Conservation (phyloP, 2,329 filamentous ascomycete species). For the Phaeosphaeriaceae sp. region DNA sequence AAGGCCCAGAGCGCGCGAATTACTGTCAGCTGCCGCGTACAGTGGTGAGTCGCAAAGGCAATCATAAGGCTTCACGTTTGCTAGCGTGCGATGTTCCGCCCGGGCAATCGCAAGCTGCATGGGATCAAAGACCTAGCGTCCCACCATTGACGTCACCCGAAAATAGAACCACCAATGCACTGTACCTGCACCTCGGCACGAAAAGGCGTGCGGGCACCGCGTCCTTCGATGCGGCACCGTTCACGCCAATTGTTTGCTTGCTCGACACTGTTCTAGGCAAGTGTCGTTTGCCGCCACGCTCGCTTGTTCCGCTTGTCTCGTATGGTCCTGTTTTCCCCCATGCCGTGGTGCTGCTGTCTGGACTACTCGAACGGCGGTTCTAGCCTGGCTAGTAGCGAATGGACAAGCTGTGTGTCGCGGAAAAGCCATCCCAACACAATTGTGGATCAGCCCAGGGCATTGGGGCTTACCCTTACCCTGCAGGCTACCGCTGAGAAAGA, state of each 20-base stretch:
- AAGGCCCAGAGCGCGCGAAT: conserved; percentile 2
- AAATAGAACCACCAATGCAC: background rate
- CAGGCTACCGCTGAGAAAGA: background rate
- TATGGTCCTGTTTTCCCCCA: background rate
- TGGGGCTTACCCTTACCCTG: background rate
- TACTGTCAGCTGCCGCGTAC: conserved; percentile 1
- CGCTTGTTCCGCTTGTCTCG: background rate
- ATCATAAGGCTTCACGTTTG: conserved; percentile 5
- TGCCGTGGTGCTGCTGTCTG: background rate
- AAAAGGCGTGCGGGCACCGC: background rate
- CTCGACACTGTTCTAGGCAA: too few relatives aligned
- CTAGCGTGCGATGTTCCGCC: conserved; percentile 17
- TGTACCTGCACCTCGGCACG: background rate
- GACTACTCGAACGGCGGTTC: conserved; percentile 8
- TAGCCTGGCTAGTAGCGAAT: conserved; percentile 26
- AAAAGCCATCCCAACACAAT: conserved; percentile 30
- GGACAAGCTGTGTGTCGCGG: conserved; percentile 19
- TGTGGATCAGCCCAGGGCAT: conserved; percentile 27
- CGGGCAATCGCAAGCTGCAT: conserved; percentile 17
- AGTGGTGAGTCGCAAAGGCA: conserved; percentile 7
- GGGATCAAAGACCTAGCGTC: conserved; percentile 5
- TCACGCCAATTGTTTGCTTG: background rate
- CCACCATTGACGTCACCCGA: conserved; percentile 23
- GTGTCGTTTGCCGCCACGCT: background rate
- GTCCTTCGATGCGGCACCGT: background rate